A percentile compares a stretch with the other conserved stretches of the same genome.
Conservation (phyloP, 169 alveolate genomes). For the Theileria equi region DNA sequence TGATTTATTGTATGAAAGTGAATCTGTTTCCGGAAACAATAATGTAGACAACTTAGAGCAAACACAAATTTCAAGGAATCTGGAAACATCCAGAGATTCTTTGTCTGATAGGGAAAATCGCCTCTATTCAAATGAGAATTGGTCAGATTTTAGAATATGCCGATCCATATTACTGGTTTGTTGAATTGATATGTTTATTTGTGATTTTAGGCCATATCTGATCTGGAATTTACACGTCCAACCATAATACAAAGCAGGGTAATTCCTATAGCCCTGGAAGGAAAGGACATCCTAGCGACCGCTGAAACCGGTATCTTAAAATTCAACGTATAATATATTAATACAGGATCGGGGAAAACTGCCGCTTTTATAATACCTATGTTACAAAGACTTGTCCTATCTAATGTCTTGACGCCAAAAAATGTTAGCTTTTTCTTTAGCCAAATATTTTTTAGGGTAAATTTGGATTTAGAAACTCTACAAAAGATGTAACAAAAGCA, state of each 20-base stretch:
- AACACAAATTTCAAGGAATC: not conserved
- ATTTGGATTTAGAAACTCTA: not conserved
- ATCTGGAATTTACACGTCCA: constrained; percentile 75
- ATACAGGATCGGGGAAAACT: constrained; percentile 87
- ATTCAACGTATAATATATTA: not conserved
- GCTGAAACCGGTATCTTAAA: constrained; percentile 83
- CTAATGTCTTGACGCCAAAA: constrained; percentile 71
- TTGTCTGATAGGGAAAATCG: not conserved
- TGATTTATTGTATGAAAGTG: constrained; percentile 17
- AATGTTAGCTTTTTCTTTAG: constrained; percentile 30
- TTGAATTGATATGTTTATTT: not conserved
- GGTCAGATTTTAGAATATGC: constrained; percentile 54
- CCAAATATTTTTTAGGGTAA: constrained; percentile 4
- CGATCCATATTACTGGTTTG: constrained; percentile 36
- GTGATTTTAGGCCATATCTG: constrained; percentile 70
- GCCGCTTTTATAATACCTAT: constrained; percentile 87
- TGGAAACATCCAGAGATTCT: not conserved
- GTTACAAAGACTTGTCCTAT: constrained; percentile 78
- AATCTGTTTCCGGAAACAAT: not conserved
- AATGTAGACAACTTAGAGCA: not conserved
- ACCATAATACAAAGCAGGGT: constrained; percentile 83
- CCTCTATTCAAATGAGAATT: constrained; percentile 20
- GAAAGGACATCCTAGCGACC: constrained; percentile 81
- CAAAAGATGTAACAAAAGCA: constrained; percentile 77
- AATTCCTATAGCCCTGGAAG: constrained; percentile 85